Evolutionary conservation across 78 protist genomes (phyloP), one percentile per base, ranked within the genome.

Genomic region (Dictyostelium firmibasis): DNA sequence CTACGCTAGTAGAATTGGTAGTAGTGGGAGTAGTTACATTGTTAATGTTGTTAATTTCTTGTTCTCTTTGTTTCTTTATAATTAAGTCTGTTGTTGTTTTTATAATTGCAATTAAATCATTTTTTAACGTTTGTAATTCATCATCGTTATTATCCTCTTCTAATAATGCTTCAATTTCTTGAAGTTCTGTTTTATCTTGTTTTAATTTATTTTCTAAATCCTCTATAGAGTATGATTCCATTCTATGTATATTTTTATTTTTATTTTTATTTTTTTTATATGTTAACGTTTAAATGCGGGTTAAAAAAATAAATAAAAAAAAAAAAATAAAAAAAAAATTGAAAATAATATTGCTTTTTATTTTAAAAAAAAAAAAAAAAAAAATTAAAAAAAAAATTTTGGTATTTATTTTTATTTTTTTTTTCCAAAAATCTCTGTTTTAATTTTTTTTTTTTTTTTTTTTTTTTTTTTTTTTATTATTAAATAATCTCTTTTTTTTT

Each of bases 201-300:
- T 81, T 75, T 27, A 89, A n/a, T 79, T 89, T 89, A 64, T 64
- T 69, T 44, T 89, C 84, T 41, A 89, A 69, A 60, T 89, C 94
- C 70, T 78, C 60, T 14, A 79, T 79, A 13, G 85, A 70, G 14
- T 70, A 70, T 70, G 77, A 70, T 31, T 70, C 77, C 77, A 70
- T 70, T 31, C 18, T 70, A 11, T 70, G 31, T 14, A 10, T 70
- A 70, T 27, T 27, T 27, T 10, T 70, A 29, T 70, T 10, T 14
- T 9, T 70, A 3, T 70, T 31, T n/a, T 4, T 69, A n/a, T 20
- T 27, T n/a, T 27, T 11, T 60, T 67, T 67, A 10, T 27, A 4
- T 70, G 23, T 70, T 13, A 13, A 25, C 43, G 35, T 70, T 70
- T 70, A 70, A 70, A 31, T 50, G 62, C 62, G 62, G 62, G 11